A percentile compares a stretch with the other conserved stretches of the same genome.
phyloP scores from a whole-genome alignment of 1,284 basidiomycete genomes.

The Ceratobasidium theobromae region DNA sequence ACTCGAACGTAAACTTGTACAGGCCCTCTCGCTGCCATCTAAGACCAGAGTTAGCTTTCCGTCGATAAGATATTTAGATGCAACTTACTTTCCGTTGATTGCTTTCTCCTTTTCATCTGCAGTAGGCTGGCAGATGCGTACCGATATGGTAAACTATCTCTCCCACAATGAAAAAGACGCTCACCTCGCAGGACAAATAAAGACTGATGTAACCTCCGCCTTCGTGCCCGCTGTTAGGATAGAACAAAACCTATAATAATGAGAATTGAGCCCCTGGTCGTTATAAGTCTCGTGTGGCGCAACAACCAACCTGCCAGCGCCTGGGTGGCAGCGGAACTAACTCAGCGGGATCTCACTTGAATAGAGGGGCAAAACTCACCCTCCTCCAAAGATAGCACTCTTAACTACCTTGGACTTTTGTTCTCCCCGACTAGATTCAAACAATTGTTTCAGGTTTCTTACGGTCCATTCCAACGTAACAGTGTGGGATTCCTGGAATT shows the following conservation, averaged over 20 bases:
- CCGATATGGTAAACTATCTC: background rate
- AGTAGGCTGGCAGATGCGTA: constrained; percentile 53
- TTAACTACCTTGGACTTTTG: constrained; percentile 70
- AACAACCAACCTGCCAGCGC: constrained; percentile 60
- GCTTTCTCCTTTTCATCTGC: constrained; percentile 69
- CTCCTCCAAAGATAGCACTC: constrained; percentile 64
- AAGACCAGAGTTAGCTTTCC: background rate
- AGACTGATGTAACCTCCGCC: constrained; percentile 61
- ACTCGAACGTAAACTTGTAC: constrained; percentile 82
- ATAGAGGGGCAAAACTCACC: constrained; percentile 38
- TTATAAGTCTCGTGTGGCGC: background rate
- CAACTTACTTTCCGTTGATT: constrained; percentile 58
- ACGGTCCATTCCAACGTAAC: constrained; percentile 77
- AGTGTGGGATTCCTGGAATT: constrained; percentile 58
- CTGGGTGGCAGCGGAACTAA: background rate
- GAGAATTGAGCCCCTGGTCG: background rate
- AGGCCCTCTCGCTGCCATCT: constrained; percentile 83
- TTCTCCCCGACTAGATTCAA: constrained; percentile 69
- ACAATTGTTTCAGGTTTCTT: constrained; percentile 64
- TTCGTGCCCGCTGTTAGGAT: constrained; percentile 71
- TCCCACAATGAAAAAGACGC: constrained; percentile 39
- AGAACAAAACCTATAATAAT: constrained; percentile 66
- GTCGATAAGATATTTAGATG: background rate
- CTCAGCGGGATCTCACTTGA: background rate
- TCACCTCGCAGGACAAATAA: constrained; percentile 77